These are phyloP conservation scores for Aspergillus novofumigatus DNA, from an alignment of 2,329 filamentous ascomycete genomes.

Conservation along the genomic window DNA sequence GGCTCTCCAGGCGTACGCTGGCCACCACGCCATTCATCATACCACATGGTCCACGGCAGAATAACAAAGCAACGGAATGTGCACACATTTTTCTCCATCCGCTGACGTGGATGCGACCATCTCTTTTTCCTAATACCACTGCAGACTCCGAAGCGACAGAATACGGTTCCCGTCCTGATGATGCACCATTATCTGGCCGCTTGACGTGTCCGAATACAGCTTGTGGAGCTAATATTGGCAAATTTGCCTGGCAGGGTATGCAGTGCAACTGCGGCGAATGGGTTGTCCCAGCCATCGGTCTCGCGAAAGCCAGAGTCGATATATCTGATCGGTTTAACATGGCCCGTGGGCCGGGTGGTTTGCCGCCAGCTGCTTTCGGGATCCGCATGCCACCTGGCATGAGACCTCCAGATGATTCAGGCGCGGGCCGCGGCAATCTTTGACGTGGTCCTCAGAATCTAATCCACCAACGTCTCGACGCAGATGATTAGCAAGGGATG, in stretches of 20 bases:
- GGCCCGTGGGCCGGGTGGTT: constrained; percentile 15
- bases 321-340: constrained; percentile 48
- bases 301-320: constrained; percentile 79
- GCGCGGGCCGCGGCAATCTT: constrained; percentile 15
- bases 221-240: constrained; percentile 79
- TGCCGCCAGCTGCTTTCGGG: constrained; percentile 24
- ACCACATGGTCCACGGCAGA: constrained; percentile 49
- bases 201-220: constrained; percentile 74
- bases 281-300: constrained; percentile 84
- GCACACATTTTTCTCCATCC: constrained; percentile 89
- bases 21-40: constrained; percentile 66
- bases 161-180: constrained; percentile 45
- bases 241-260: constrained; percentile 95
- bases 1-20: constrained; percentile 49
- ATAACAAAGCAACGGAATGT: constrained; percentile 48
- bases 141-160: constrained; percentile 10
- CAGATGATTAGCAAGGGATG: background rate
- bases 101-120: constrained; percentile 87
- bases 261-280: constrained; percentile 86
- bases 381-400: constrained; percentile 40
- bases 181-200: constrained; percentile 76
- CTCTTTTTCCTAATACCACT: constrained; percentile 50
- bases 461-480: background rate
- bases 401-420: constrained; percentile 18
- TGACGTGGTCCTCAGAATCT: constrained; percentile 2